A percentile compares a stretch with the other conserved stretches of the same genome.
Conservation (phyloP, 2,329 filamentous ascomycete species). For the Plenodomus biglobosus region DNA sequence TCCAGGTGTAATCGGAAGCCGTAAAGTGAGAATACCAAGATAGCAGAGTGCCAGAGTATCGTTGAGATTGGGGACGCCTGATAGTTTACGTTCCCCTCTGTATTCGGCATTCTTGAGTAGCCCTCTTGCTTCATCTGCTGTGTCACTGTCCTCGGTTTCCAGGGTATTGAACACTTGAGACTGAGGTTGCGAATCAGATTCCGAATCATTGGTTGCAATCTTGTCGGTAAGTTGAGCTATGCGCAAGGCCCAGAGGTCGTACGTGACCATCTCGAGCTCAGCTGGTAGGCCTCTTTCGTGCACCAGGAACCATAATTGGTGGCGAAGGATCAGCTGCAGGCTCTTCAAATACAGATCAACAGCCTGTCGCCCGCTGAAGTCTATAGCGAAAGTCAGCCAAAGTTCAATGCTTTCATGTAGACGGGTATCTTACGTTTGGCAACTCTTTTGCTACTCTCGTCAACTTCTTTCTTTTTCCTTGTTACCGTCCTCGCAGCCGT, state of each 20-base stretch:
- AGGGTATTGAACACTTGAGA: conserved; percentile 62
- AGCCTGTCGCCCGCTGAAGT: conserved; percentile 67
- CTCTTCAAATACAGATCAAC: conserved; percentile 79
- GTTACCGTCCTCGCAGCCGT: conserved; percentile 60
- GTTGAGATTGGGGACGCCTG: conserved; percentile 63
- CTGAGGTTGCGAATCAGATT: conserved; percentile 48
- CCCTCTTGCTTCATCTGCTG: conserved; percentile 38
- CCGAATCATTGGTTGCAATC: conserved; percentile 39
- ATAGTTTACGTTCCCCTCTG: conserved; percentile 50
- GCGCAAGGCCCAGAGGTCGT: conserved; percentile 82
- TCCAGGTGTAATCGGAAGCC: conserved; percentile 72
- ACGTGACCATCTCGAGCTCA: conserved; percentile 76
- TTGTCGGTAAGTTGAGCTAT: conserved; percentile 59
- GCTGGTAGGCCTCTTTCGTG: conserved; percentile 64
- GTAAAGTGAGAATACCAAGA: conserved; percentile 72
- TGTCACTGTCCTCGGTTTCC: conserved; percentile 48
- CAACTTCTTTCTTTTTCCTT: conserved; percentile 55
- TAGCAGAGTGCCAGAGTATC: conserved; percentile 82
- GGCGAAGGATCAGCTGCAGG: conserved; percentile 80
- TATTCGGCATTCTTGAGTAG: conserved; percentile 29
- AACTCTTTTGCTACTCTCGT: conserved; percentile 49
- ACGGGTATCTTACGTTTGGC: conserved; percentile 10
- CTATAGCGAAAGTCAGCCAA: conserved; percentile 43
- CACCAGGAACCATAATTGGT: conserved; percentile 76
- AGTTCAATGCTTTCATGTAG: background rate